Base-by-base conservation (phyloP, 352 stramenopile genomes). In the Blastocystis sp. region DNA sequence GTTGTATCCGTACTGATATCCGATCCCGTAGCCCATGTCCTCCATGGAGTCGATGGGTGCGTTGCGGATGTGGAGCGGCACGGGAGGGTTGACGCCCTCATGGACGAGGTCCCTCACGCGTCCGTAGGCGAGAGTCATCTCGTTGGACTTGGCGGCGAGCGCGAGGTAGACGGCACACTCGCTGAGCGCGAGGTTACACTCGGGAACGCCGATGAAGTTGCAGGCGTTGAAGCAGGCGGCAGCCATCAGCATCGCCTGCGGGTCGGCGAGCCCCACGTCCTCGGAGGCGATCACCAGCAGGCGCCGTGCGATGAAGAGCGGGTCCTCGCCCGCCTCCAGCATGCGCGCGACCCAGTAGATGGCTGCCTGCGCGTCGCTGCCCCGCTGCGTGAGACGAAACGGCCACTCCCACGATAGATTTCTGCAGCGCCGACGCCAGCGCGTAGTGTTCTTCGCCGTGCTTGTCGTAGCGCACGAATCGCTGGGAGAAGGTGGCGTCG, bases 361-460 rank as follows among this genome's bases (percentile, higher is more conserved):
- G 3, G 92, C 89, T 3, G 89, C 92, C 57, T 92, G 93, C 53
- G 90, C 90, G 65, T 94, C 91, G 49, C 91, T 94, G 4, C 92
- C 91, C 38, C 92, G 91, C 6, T 85, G 40, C 8, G 14, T 2
- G 16, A 49, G 8, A 76, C 9, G 9, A 6, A 8, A 14, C 29
- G n/a, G 18, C 9, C 27, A 21, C 16, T 0, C 18, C 51, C 0
- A 78, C 51, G 38, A 94, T 89, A 0, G 91, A 93, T 64, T 94
- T 94, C 88, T 94, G 91, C 42, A 94, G 88, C 0, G 91, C 92
- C 75, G 91, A 93, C 67, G 94, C 94, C 54, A 90, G 89, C 81
- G 94, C 90, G 75, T 94, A 94, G 79, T 94, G 92, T 51, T 92
- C 91, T 84, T 94, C 92, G 0, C 90, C 92, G 29, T 93, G 92